A percentile compares a stretch with the other conserved stretches of the same genome.
phyloP scores from a whole-genome alignment of 1,284 basidiomycete species.

The Moniliella sp. region DNA sequence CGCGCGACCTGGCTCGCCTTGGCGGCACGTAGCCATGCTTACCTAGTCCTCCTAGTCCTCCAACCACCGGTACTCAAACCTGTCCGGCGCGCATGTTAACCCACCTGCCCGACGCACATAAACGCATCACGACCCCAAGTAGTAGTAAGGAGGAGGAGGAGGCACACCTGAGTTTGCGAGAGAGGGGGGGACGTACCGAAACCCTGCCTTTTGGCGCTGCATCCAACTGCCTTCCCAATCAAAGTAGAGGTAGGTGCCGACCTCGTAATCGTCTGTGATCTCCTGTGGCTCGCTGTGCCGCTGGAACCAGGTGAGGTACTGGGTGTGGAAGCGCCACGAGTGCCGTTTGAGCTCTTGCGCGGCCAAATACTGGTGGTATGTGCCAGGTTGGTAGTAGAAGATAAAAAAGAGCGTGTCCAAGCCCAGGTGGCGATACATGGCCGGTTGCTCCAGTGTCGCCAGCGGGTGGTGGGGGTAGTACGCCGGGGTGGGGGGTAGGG shows the following conservation, averaged over 20 bases:
- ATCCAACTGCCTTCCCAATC: constrained; percentile 48
- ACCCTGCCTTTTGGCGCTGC: constrained; percentile 89
- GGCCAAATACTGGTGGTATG: constrained; percentile 92
- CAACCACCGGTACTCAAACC: too few relatives aligned
- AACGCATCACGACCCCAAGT: too few relatives aligned
- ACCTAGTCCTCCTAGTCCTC: too few relatives aligned
- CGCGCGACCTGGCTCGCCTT: too few relatives aligned
- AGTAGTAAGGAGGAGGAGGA: too few relatives aligned
- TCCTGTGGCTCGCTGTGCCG: constrained; percentile 94
- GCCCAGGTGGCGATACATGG: constrained; percentile 73
- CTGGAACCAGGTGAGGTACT: constrained; percentile 97
- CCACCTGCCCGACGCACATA: too few relatives aligned
- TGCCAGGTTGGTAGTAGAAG: constrained; percentile 91
- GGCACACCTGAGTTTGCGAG: constrained; percentile 47
- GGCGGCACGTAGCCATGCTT: too few relatives aligned
- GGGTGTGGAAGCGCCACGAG: constrained; percentile 97
- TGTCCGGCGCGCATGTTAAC: too few relatives aligned
- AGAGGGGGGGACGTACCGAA: too few relatives aligned
- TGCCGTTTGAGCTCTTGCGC: constrained; percentile 92
- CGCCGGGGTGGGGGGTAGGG: constrained; percentile 68
- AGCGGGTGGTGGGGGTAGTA: constrained; percentile 84
- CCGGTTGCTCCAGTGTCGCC: constrained; percentile 59
- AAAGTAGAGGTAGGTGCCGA: constrained; percentile 51
- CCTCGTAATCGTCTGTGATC: constrained; percentile 97
- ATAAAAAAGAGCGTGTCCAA: constrained; percentile 96